These are phyloP conservation scores for Botryosphaeria dothidea DNA, from an alignment of 2,329 filamentous ascomycete genomes.

Conservation along the genomic window DNA sequence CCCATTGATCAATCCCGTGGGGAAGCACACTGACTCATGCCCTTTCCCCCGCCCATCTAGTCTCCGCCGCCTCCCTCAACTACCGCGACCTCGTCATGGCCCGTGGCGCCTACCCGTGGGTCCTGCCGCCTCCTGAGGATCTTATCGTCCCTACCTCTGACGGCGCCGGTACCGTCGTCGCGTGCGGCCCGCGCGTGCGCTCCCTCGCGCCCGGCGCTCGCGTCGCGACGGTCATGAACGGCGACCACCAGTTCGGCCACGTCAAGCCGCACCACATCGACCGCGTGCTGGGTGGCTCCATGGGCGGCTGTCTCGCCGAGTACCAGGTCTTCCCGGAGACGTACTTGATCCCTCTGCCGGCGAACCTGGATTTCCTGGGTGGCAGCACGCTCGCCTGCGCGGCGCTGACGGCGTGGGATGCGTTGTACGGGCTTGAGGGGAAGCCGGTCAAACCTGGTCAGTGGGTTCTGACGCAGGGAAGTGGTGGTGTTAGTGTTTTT, in stretches of 20 bases:
- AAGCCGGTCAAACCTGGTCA: slow-evolving; percentile 39
- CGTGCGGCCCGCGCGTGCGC: slow-evolving; percentile 61
- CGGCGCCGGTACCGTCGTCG: slow-evolving; percentile 64
- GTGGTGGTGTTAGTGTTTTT: slow-evolving; percentile 68
- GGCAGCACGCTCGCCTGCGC: slow-evolving; percentile 50
- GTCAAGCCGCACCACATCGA: slow-evolving; percentile 40
- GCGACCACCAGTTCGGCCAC: slow-evolving; percentile 54
- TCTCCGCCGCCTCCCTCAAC: slow-evolving; percentile 50
- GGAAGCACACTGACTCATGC: background rate
- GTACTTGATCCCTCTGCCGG: slow-evolving; percentile 65
- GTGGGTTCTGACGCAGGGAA: slow-evolving; percentile 66
- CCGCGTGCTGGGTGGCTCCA: slow-evolving; percentile 66
- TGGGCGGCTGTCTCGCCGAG: slow-evolving; percentile 68
- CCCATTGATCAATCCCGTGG: background rate
- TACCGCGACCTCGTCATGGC: slow-evolving; percentile 52
- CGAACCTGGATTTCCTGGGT: slow-evolving; percentile 50
- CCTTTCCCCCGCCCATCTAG: slow-evolving; percentile 26
- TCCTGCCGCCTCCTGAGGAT: slow-evolving; percentile 32
- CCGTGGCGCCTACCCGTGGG: slow-evolving; percentile 39
- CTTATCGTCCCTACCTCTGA: slow-evolving; percentile 53
- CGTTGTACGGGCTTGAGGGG: slow-evolving; percentile 50
- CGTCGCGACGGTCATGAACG: slow-evolving; percentile 63
- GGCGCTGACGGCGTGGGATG: slow-evolving; percentile 53
- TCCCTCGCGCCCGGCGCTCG: slow-evolving; percentile 65
- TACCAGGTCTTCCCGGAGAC: slow-evolving; percentile 67